These are phyloP conservation scores for Grifola frondosa DNA, from an alignment of 1,284 basidiomycete genomes.

Conservation along the genomic window DNA sequence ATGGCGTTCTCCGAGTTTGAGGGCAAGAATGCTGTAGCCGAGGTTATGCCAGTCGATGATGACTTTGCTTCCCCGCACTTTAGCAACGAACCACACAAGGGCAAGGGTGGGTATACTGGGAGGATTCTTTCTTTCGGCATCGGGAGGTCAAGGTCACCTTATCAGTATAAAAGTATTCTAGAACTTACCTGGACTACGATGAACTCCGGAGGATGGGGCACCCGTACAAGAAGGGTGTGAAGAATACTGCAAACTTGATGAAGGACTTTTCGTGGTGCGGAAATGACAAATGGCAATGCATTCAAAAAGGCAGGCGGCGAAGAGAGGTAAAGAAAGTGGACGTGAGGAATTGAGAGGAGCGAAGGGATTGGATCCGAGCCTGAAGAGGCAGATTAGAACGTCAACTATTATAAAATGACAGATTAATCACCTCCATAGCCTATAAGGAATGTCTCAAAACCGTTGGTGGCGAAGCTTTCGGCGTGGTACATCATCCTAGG, in stretches of 20 bases:
- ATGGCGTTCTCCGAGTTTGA: constrained; percentile 72
- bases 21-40: constrained; percentile 89
- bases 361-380: constrained; percentile 75
- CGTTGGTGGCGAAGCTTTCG: constrained; percentile 82
- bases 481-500: constrained; percentile 99
- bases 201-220: constrained; percentile 76
- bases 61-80: constrained; percentile 73
- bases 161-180: background rate
- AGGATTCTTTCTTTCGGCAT: constrained; percentile 70
- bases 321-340: constrained; percentile 67
- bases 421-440: constrained; percentile 76
- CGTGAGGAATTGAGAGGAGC: constrained; percentile 60
- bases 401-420: background rate
- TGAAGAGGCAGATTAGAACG: constrained; percentile 29
- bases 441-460: constrained; percentile 80
- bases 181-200: constrained; percentile 83
- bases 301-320: constrained; percentile 60
- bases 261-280: constrained; percentile 80
- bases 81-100: constrained; percentile 75
- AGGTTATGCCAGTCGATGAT: constrained; percentile 99
- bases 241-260: constrained; percentile 70
- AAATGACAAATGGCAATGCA: constrained; percentile 69
- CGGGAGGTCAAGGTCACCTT: background rate
- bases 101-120: constrained; percentile 94
- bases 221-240: constrained; percentile 56